Evolutionary conservation across 2,329 filamentous ascomycete species (phyloP).

Genomic region (Verticillium zaregamsianum): DNA sequence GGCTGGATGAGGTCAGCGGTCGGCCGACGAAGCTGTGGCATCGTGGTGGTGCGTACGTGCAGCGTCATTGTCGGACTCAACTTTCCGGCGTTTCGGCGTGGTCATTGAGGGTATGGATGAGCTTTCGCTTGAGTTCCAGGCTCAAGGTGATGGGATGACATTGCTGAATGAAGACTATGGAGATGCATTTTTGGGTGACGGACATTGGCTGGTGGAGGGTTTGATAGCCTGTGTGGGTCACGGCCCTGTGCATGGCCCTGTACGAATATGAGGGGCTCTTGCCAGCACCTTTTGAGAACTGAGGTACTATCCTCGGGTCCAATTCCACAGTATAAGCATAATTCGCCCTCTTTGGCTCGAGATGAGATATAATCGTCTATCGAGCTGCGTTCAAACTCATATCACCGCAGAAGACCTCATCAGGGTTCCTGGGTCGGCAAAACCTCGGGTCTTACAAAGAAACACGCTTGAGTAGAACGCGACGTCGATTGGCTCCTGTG

Average conservation of each 20-base stretch:
- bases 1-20: slow-evolving; percentile 17
- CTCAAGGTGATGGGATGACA: neutral
- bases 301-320: too few species aligned
- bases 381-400: too few species aligned
- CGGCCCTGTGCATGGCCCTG: neutral
- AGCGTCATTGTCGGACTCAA: slow-evolving; percentile 23
- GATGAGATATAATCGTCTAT: too few species aligned
- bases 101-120: slow-evolving; percentile 16
- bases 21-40: neutral
- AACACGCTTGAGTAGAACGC: neutral
- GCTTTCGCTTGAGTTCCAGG: neutral
- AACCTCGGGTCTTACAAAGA: neutral
- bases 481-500: neutral
- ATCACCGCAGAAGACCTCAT: neutral
- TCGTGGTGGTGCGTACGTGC: slow-evolving; percentile 23
- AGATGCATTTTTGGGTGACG: neutral
- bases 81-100: slow-evolving; percentile 36
- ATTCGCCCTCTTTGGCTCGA: too few species aligned
- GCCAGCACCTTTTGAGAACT: neutral
- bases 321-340: too few species aligned
- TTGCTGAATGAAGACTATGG: neutral
- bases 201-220: neutral
- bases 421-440: neutral
- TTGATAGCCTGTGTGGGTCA: neutral
- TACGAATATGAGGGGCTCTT: neutral